Base-by-base conservation (phyloP, 192 early-diverging fungal genomes). In the Kickxella alabastrina region DNA sequence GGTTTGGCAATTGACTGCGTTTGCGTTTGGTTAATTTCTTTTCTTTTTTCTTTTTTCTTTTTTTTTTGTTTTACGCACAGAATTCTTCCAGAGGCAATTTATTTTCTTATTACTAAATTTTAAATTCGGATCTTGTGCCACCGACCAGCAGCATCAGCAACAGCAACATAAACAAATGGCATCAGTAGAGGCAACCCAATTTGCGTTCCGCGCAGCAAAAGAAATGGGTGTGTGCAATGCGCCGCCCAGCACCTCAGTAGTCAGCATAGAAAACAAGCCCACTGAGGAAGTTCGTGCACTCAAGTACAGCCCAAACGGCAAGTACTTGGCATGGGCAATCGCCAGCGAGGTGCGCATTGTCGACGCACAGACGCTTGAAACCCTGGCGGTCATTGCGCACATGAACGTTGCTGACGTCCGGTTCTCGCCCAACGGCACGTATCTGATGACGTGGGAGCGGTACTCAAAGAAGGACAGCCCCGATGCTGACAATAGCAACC, bases 391-490 rank as follows among this genome's bases (percentile, higher is more conserved):
- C 28, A 81, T 97, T 49, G 62, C 61, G 15, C 68, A 74, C 42
- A 65, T 79, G 41, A 83, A 84, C 59, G 81, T 92, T 19, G 69
- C 93, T 48, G 92, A 92, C 78, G 81, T 92, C 25, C 87, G 79
- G 59, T 93, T 98, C 65, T 98, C 95, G 10, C 93, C 95, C 50
- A 80, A 79, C 49, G 91, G 89, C 52, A 92, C 82, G 24, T 98
- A 86, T 53, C 37, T 95, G 13, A 81, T 90, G n/a, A 95, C 91
- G 28, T 95, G 88, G 89, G 84, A 86, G 66, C 85, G 93, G 13
- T 54, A 57, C 43, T 37, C 17, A 21, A 63, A 57, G 29, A 38
- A 71, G 0, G 80, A 79, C 41, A 86, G 87, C 49, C 79, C 75
- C 17, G 79, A 85, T 31, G 21, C 41, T 0, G 22, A 1, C 22